phyloP scores from a whole-genome alignment of 352 stramenopile species.

The Pythium phragmitis region DNA sequence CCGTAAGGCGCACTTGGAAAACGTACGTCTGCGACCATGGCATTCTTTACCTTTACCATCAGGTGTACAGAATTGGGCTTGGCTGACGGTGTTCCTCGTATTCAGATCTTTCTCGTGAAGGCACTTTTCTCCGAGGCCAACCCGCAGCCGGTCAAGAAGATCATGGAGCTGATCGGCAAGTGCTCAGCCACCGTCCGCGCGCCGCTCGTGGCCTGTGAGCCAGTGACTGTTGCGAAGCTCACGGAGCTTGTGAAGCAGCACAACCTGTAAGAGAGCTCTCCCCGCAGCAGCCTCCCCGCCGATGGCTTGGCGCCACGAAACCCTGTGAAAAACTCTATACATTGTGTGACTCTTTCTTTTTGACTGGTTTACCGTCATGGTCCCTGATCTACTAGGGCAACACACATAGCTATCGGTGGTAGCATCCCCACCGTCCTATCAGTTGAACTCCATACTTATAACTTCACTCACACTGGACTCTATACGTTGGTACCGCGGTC shows the following conservation, averaged over 20 bases:
- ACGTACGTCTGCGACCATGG: constrained; percentile 42
- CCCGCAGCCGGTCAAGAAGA: constrained; percentile 91
- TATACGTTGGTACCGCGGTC: constrained; percentile 26
- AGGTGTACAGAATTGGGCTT: neutral
- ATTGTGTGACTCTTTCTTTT: neutral
- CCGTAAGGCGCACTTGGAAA: constrained; percentile 81
- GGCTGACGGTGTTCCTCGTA: neutral
- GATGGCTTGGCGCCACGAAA: no score
- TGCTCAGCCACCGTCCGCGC: constrained; percentile 71
- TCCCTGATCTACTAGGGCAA: neutral
- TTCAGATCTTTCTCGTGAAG: constrained; percentile 89
- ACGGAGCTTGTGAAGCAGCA: constrained; percentile 66
- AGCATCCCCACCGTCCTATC: no score
- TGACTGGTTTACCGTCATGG: neutral
- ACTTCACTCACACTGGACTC: neutral
- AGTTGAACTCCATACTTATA: constrained; percentile 9
- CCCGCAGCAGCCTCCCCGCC: no score
- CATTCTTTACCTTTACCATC: neutral
- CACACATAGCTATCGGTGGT: no score
- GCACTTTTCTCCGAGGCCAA: constrained; percentile 91
- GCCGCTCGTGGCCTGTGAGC: constrained; percentile 71
- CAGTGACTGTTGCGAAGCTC: constrained; percentile 64
- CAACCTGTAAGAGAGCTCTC: constrained; percentile 45
- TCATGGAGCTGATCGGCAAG: constrained; percentile 87
- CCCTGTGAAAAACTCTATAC: no score